Percentiles rank a stretch among this genome's conserved stretches.
phyloP scores from a whole-genome alignment of 768 basidiomycete species.

The Mycena vulgaris region DNA sequence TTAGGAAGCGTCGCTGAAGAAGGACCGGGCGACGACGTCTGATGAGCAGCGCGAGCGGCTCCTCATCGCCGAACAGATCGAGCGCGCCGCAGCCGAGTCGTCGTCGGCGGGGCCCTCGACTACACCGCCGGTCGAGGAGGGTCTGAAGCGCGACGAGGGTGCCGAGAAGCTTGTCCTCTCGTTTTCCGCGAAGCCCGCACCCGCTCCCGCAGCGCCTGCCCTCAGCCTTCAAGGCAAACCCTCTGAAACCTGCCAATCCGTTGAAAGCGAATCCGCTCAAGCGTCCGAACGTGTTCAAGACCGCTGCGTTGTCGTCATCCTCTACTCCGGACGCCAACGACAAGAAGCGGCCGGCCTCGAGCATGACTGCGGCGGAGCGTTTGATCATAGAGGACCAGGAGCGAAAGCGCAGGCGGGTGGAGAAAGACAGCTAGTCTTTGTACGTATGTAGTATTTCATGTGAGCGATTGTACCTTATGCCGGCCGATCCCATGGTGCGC shows the following conservation, averaged over 20 bases:
- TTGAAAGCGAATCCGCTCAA: constrained; percentile 63
- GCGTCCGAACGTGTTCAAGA: constrained; percentile 83
- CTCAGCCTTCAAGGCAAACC: constrained; percentile 74
- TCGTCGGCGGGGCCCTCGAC: constrained; percentile 50
- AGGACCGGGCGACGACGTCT: constrained; percentile 91
- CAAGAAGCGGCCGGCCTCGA: constrained; percentile 73
- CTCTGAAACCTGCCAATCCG: constrained; percentile 63
- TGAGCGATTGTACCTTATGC: neutral
- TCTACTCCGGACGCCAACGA: constrained; percentile 57
- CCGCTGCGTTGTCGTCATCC: constrained; percentile 52
- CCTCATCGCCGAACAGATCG: constrained; percentile 94
- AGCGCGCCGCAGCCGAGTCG: constrained; percentile 76
- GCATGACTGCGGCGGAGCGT: constrained; percentile 87
- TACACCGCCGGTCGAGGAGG: constrained; percentile 65
- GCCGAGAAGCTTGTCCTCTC: constrained; percentile 84
- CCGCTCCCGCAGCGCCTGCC: constrained; percentile 52
- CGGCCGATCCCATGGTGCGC: too few relatives aligned
- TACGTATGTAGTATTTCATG: neutral
- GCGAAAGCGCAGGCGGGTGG: constrained; percentile 87
- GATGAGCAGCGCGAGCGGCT: constrained; percentile 96
- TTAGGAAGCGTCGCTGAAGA: constrained; percentile 89
- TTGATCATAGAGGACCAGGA: constrained; percentile 94
- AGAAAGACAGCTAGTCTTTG: constrained; percentile 40
- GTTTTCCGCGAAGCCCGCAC: constrained; percentile 69
- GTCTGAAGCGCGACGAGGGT: constrained; percentile 80